Base-by-base conservation (phyloP, 305 asterid genomes). In the Plantago coronopus region DNA sequence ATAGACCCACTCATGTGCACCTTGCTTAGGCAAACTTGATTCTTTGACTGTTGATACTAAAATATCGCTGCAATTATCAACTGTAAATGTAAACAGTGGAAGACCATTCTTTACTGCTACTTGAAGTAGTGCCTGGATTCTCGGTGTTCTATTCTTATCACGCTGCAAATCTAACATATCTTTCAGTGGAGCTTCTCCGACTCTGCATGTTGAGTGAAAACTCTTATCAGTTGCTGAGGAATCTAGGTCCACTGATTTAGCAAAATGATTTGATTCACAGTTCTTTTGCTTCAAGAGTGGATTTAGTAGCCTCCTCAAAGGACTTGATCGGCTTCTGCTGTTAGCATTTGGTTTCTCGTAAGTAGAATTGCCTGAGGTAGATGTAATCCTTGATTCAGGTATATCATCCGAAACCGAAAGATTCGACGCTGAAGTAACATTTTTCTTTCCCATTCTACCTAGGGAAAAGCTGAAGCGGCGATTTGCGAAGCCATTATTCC, bases 61-160 rank as follows among this genome's bases (percentile, higher is more conserved):
- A 66, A 87, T 81, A 45, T 85, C 76, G 42, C 75, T 70, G 59
- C 79, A 76, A 49, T 81, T 77, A 60, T 85, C 91, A 50, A 81
- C 91, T 22, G 95, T 86, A 76, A 88, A 85, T 59, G 89, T 88
- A 75, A 78, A 85, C n/a, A 83, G 75, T 59, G 95, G 95, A 72
- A 79, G 82, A 7, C 85, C 95, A 38, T 85, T 88, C 76, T 78
- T 88, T 48, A 79, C 70, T 45, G 95, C 79, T 72, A 83, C 87
- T 51, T 81, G 95, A 38, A 88, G 74, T 58, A 85, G 91, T 47
- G 96, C 95, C 80, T 79, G 96, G 61, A 59, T 65, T 18, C 63
- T 70, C 17, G 77, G 46, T 56, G 79, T 58, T 62, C 71, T 76
- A 40, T 67, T 63, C 54, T 70, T 81, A 54, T 67, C 70, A 40